Percentiles rank a stretch among this genome's conserved stretches.
These are phyloP conservation scores for Tephrocybe sp. DNA, from an alignment of 768 basidiomycete genomes.

Conservation along the genomic window DNA sequence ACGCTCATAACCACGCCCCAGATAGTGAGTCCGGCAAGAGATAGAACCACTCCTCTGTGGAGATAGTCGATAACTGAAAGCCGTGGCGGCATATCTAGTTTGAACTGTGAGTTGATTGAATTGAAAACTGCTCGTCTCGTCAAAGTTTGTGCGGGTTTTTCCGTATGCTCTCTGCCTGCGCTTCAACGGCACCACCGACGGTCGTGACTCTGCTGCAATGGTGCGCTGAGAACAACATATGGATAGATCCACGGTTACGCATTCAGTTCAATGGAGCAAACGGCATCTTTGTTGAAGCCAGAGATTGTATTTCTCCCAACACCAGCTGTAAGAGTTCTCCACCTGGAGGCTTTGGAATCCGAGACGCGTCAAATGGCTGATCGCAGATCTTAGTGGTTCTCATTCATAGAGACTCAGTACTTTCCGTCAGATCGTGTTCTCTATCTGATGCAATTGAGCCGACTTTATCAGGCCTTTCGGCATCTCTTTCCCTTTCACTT, in stretches of 20 bases:
- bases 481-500: constrained; percentile 60
- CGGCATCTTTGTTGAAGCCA: constrained; percentile 38
- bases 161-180: constrained; percentile 3
- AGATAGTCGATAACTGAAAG: constrained; percentile 43
- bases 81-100: constrained; percentile 20
- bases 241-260: constrained; percentile 45
- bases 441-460: constrained; percentile 42
- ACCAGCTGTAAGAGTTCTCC: constrained; percentile 40
- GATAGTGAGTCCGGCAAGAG: constrained; percentile 49
- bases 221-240: constrained; percentile 46
- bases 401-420: constrained; percentile 61
- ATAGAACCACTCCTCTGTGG: constrained; percentile 56
- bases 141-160: constrained; percentile 4
- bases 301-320: constrained; percentile 30
- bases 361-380: constrained; percentile 5
- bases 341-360: no score
- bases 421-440: constrained; percentile 60
- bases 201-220: constrained; percentile 41
- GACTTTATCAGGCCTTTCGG: constrained; percentile 54
- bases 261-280: constrained; percentile 26
- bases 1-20: constrained; percentile 56
- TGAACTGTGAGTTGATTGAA: constrained; percentile 2
- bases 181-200: constrained; percentile 16
- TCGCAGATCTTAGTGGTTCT: constrained; percentile 47
- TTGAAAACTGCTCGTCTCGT: no score